Evolutionary conservation across 441 rosid species (phyloP), one percentile per base, ranked within the genome.

Genomic region (Gossypium aridum): DNA sequence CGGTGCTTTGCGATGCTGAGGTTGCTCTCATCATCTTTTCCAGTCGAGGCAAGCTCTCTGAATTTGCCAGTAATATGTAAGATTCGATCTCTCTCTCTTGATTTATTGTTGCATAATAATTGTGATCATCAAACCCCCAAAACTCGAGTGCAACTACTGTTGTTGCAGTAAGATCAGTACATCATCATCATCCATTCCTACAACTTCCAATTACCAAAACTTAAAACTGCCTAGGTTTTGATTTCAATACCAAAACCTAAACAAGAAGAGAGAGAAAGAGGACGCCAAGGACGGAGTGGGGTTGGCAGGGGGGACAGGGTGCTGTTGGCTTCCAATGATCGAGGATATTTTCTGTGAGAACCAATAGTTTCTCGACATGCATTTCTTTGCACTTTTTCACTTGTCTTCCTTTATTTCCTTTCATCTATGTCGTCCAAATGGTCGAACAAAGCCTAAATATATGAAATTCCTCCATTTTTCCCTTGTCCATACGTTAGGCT

Each of bases 21-120:
- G 77, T 82, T 13, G 87, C 85, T 72, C 69, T 84, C 34, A 76
- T 84, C 67, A 74, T 84, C 60, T 84, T 84, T 79, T 84, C 87
- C 23, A 59, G 80, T 81, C 67, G 71, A 3, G 85, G 80, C 76
- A 80, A 75, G 72, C 75, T 80, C 74, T 76, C 17, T 23, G 87
- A 82, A 70, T 84, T 80, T 64, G 79, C 72, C 7, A 81, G 76
- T 65, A 51, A 64, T 5, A 81, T 75, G 87, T 84, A 76, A 66
- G 83, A 55, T 14, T 1, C 57, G 19, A 47, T 64, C 12, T 28
- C 20, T 62, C 64, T 31, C 54, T 5, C 3, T 54, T 3, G 68
- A 19, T 8, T 3, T 22, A 9, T 8, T 64, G 14, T 7, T 1
- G 45, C 28, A 12, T 14, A 34, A 34, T 34, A 34, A 6, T 34